Evolutionary conservation across 331 rosid species (phyloP).

Genomic region (Pyrus hybrid): DNA sequence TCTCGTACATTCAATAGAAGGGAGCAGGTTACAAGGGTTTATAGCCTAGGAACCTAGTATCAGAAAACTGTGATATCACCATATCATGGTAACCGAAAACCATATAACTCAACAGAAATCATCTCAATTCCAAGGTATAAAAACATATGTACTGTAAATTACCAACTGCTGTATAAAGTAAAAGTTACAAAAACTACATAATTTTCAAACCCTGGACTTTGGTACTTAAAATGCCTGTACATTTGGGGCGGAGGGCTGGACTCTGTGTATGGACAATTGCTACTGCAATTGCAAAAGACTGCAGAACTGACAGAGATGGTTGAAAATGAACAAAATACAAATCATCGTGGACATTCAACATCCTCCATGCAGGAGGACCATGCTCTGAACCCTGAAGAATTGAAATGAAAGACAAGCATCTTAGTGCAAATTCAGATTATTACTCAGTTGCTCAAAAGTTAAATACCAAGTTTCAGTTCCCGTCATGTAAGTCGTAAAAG

Average conservation of each 20-base stretch:
- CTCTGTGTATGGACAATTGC: constrained; percentile 66
- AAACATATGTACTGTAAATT: constrained; percentile 29
- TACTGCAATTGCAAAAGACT: constrained; percentile 81
- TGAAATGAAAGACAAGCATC: constrained; percentile 11
- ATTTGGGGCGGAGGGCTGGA: constrained; percentile 56
- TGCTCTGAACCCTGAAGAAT: constrained; percentile 67
- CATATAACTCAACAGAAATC: constrained; percentile 14
- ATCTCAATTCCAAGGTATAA: constrained; percentile 20
- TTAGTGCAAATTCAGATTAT: not conserved
- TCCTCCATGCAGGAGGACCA: constrained; percentile 57
- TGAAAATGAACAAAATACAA: constrained; percentile 66
- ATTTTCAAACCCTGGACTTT: constrained; percentile 24
- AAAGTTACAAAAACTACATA: constrained; percentile 25
- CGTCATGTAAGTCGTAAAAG: not conserved
- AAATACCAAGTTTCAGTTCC: not conserved
- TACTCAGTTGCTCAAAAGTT: not conserved
- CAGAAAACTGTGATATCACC: constrained; percentile 18
- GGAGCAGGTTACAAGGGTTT: constrained; percentile 29
- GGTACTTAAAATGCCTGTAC: constrained; percentile 30
- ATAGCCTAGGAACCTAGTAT: constrained; percentile 29
- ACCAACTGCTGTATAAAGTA: constrained; percentile 39
- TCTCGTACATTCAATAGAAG: constrained; percentile 38
- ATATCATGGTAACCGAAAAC: constrained; percentile 16
- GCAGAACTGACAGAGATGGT: constrained; percentile 54
- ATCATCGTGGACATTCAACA: constrained; percentile 66